Base-by-base conservation (phyloP, 2,329 filamentous ascomycete species). In the Furcasterigmium furcatum region DNA sequence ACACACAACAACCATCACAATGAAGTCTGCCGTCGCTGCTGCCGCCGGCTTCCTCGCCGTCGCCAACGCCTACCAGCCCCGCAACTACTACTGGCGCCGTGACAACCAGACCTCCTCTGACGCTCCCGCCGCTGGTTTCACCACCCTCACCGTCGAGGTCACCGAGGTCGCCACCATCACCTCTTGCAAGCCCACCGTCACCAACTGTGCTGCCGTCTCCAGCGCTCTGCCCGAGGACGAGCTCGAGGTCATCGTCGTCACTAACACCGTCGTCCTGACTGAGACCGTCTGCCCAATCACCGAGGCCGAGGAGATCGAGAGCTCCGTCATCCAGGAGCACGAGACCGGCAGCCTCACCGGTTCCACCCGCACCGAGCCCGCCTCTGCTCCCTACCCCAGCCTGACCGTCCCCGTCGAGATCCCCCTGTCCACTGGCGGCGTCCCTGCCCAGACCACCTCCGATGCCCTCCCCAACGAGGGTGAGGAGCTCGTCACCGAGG, bases 121-220 rank as follows among this genome's bases (percentile, higher is more conserved):
- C 16, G 45, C 36, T 18, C 38, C 34, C 27, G 34, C 24, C 40
- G 45, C 47, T 46, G 55, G 53, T 45, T 47, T 59, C 53, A 72
- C 68, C 44, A 72, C 71, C 30, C 52, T 71, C 48, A 71, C 76
- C 53, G 68, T 81, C 66, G 71, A 74, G 68, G 65, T 71, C 59
- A 81, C 77, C 47, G 65, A 77, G 59, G 64, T 79, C 52, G 66
- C 75, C 50, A 82, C 79, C 62, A 69, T 82, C 64, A 81, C 72
- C 56, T 79, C 75, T 47, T 82, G 79, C 60, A 75, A 69, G 51
- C 67, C 79, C 46, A 76, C 73, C 46, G 71, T 80, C 59, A 79
- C 77, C 63, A 67, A 80, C 78, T 83, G 79, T 65, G 68, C 69
- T 45, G 58, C 62, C 19, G 63, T 54, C 43, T 55, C 65, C 43